Base-by-base conservation (phyloP, 805 yeast genomes). In the Yarrowia keelungensis region DNA sequence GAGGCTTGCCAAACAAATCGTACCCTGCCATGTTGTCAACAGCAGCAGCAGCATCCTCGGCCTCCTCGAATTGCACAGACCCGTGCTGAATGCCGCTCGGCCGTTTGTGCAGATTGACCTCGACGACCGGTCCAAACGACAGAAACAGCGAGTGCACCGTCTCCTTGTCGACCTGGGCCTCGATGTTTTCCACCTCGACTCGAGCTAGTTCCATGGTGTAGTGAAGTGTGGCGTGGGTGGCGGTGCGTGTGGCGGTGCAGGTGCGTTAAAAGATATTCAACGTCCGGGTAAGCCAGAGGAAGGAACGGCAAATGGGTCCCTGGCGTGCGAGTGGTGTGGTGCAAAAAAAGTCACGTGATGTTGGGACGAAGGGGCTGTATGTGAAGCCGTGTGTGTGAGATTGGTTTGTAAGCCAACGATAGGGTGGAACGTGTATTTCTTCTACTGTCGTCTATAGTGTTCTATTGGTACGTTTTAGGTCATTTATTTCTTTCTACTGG, bases 11-110 rank as follows among this genome's bases (percentile, higher is more conserved):
- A 38, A 69, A 68, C 15, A 78, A 59, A 54, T 71, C 72, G 2
- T 75, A 61, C 8, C 72, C 73, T 22, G 76, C 73, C 76, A 76
- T 72, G 66, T 78, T 78, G 47, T 77, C 79, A 14, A 76, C 72
- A 0, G 80, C 80, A 3, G 76, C 74, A 41, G 66, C 73, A 8
- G 79, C 80, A 61, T 77, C 80, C 5, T 69, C 73, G 8, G 71
- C 71, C 14, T 70, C 69, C 50, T 74, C 77, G 65, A 71, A 78
- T 50, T 75, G 75, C 8, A 77, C 69, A 47, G 71, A 70, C 10
- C 77, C 79, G 41, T 53, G 70, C 16, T 77, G 76, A 32, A 70
- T 67, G 9, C 68, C 69, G n/a, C 67, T 70, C 26, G 70, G 36
- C 14, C 72, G 70, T 38, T 39, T 67, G 10, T 69, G 72, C 8